These are phyloP conservation scores for Annulohypoxylon maeteangense DNA, from an alignment of 495 filamentous ascomycete genomes.

Conservation along the genomic window DNA sequence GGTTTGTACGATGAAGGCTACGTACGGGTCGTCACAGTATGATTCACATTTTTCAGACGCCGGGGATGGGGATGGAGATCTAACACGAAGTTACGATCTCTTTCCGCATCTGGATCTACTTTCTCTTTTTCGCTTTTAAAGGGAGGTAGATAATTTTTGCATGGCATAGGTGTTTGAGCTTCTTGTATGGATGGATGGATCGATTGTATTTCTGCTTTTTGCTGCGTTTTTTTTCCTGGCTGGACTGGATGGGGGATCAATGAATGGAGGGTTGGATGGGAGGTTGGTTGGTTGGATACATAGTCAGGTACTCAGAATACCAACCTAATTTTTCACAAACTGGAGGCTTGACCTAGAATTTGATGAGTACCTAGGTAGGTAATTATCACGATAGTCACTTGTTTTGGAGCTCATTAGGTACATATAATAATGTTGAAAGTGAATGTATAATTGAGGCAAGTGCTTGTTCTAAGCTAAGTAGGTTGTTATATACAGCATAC, in stretches of 20 bases:
- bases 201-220: constrained; percentile 19
- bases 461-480: neutral
- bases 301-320: constrained; percentile 14
- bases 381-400: neutral
- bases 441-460: neutral
- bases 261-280: neutral
- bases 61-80: constrained; percentile 6
- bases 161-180: constrained; percentile 38
- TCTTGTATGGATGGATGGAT: constrained; percentile 17
- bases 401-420: neutral
- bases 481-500: constrained; percentile 20
- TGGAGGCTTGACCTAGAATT: neutral
- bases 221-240: neutral
- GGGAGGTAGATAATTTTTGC: constrained; percentile 13
- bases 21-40: neutral
- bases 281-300: neutral
- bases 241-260: neutral
- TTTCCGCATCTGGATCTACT: constrained; percentile 22
- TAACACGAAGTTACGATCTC: constrained; percentile 15
- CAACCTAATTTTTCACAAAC: constrained; percentile 1
- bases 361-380: too few relatives aligned
- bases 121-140: neutral
- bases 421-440: neutral
- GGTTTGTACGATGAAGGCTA: neutral
- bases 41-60: neutral